phyloP scores from a whole-genome alignment of 2,329 filamentous ascomycete species.

The Ophidiomyces ophidiicola region DNA sequence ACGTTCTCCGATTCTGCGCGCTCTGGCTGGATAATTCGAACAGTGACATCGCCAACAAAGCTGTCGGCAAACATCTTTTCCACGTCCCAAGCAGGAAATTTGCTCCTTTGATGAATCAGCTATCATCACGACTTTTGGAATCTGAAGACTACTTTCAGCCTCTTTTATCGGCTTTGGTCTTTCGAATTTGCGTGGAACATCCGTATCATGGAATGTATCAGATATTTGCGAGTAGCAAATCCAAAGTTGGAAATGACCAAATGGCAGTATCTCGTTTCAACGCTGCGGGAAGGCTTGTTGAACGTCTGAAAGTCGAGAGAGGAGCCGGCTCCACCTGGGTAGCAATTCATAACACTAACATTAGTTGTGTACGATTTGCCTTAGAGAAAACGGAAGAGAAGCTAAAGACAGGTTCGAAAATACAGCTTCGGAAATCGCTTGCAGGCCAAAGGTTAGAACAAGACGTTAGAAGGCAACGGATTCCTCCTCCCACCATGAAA shows the following conservation, averaged over 20 bases:
- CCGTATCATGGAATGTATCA: slow-evolving; percentile 97
- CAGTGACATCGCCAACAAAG: slow-evolving; percentile 62
- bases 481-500: slow-evolving; percentile 83
- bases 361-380: slow-evolving; percentile 44
- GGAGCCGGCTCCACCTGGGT: slow-evolving; percentile 50
- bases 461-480: slow-evolving; percentile 50
- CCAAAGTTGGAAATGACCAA: slow-evolving; percentile 56
- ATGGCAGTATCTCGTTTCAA: slow-evolving; percentile 59
- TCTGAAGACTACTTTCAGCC: slow-evolving; percentile 60
- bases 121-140: slow-evolving; percentile 80
- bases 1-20: slow-evolving; percentile 81
- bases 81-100: slow-evolving; percentile 85
- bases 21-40: slow-evolving; percentile 83
- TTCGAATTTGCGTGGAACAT: slow-evolving; percentile 79
- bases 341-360: slow-evolving; percentile 61
- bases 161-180: slow-evolving; percentile 60
- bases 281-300: slow-evolving; percentile 58
- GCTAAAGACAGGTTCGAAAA: slow-evolving; percentile 55
- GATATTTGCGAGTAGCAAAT: slow-evolving; percentile 70
- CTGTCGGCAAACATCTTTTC: slow-evolving; percentile 57
- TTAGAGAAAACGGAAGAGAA: slow-evolving; percentile 41
- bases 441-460: slow-evolving; percentile 53
- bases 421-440: slow-evolving; percentile 50
- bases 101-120: slow-evolving; percentile 82
- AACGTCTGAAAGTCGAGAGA: slow-evolving; percentile 45